Evolutionary conservation across 331 rosid species (phyloP), one percentile per base, ranked within the genome.

Genomic region (Phaseolus coccineus): DNA sequence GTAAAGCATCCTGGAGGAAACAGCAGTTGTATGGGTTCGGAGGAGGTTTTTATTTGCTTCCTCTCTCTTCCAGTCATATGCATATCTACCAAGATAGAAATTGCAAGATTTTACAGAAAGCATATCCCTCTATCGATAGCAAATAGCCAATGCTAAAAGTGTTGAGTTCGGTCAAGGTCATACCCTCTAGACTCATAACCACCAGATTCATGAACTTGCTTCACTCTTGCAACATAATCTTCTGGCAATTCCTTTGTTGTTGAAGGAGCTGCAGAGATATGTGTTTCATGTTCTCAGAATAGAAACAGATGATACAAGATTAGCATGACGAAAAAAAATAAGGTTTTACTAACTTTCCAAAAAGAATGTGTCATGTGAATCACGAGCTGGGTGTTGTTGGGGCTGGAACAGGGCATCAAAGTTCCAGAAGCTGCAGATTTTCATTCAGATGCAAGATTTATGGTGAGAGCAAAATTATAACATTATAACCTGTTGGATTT

Each of bases 301-400:
- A 73, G 68, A 80, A 50, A 75, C 22, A 64, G 31, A 74, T 37
- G 71, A 57, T 8, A 78, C 50, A 63, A 83, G 55, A 76, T 27
- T 47, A 33, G 40, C 67, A 64, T 11, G 22, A 68, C 8, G 12
- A 44, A 59, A 79, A 52, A 15, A 81, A 56, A 22, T 28, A 71
- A 58, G n/a, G n/a, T 68, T 16, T 57, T 58, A 69, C 65, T 69
- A 35, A 94, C 97, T 83, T 81, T 84, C 80, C 77, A 94, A 70
- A 87, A 90, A 94, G 86, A 94, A 94, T 2, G 96, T 94, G 80
- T 94, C 98, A 27, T 94, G 99, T 11, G 99, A 87, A 89, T 93
- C 99, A 65, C 99, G 94, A 12, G 98, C 99, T 52, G 99, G 99
- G 75, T 95, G 99, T 58, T 93, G 98, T 77, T 96, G 98, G 15